A percentile compares a stretch with the other conserved stretches of the same genome.
These are phyloP conservation scores for Tuber umbilicatum DNA, from an alignment of 495 filamentous ascomycete genomes.

Conservation along the genomic window DNA sequence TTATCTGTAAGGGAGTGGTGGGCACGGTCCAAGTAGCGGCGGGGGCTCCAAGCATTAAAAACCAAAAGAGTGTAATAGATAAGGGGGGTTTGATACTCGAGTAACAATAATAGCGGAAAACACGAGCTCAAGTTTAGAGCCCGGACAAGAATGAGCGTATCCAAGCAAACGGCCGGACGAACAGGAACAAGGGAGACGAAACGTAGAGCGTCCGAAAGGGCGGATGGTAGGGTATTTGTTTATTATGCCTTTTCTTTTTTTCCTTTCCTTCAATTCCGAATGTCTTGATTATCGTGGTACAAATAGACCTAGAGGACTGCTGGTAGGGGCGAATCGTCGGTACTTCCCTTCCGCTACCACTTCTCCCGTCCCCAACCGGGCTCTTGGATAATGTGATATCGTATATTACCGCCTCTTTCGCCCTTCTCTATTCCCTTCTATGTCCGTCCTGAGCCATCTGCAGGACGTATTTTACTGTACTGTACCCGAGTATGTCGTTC, in stretches of 20 bases:
- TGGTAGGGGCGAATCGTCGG: background rate
- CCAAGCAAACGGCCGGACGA: background rate
- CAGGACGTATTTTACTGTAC: constrained; percentile 1
- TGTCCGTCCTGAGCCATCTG: background rate
- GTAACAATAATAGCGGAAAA: background rate
- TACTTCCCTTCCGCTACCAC: background rate
- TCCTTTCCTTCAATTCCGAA: background rate
- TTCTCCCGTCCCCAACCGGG: background rate
- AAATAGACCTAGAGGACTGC: background rate
- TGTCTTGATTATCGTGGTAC: background rate
- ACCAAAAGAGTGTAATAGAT: background rate
- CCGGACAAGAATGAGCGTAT: background rate
- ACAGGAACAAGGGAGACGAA: background rate
- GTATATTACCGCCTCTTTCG: background rate
- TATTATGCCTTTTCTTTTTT: constrained; percentile 1
- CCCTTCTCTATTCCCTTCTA: background rate
- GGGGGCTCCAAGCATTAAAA: background rate
- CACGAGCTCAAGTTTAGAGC: background rate
- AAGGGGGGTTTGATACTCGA: background rate
- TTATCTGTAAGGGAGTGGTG: background rate
- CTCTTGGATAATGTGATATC: constrained; percentile 4
- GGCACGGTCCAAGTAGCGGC: background rate
- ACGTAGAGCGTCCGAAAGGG: background rate
- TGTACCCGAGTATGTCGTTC: no score
- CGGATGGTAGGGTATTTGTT: constrained; percentile 1